Evolutionary conservation across 768 basidiomycete genomes (phyloP).

Genomic region (Pleurotus pulmonarius): DNA sequence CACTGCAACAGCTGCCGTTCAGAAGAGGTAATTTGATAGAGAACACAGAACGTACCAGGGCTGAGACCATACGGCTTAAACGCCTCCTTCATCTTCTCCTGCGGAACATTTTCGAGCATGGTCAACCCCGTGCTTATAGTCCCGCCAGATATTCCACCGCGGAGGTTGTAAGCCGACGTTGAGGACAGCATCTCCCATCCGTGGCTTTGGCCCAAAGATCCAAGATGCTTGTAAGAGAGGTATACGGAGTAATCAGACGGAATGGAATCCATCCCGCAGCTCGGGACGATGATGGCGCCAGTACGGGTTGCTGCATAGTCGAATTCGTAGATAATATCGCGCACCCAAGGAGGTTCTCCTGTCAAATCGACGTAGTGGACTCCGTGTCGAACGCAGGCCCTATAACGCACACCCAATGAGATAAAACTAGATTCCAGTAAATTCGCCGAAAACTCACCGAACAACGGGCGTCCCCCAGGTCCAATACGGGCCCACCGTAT

Average conservation of each 20-base stretch:
- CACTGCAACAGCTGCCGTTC: background rate
- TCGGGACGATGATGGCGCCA: slow-evolving; percentile 73
- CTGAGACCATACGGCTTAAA: slow-evolving; percentile 25
- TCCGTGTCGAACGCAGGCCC: slow-evolving; percentile 69
- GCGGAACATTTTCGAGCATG: slow-evolving; percentile 33
- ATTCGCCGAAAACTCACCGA: slow-evolving; percentile 31
- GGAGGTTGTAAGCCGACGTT: slow-evolving; percentile 44
- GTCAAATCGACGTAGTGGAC: slow-evolving; percentile 86
- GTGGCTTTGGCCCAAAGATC: background rate
- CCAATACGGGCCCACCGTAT: slow-evolving; percentile 75
- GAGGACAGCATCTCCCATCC: slow-evolving; percentile 44
- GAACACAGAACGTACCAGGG: slow-evolving; percentile 27
- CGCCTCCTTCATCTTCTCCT: slow-evolving; percentile 28
- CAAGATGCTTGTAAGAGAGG: slow-evolving; percentile 65
- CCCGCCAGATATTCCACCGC: slow-evolving; percentile 61
- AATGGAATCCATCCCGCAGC: slow-evolving; percentile 75
- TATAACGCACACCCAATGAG: slow-evolving; percentile 18
- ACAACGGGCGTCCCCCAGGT: slow-evolving; percentile 72
- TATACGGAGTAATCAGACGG: slow-evolving; percentile 71
- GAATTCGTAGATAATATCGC: slow-evolving; percentile 55
- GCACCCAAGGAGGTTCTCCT: slow-evolving; percentile 68
- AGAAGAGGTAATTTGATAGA: background rate
- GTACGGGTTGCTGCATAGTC: slow-evolving; percentile 70
- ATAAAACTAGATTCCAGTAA: background rate
- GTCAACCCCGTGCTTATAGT: slow-evolving; percentile 44